A percentile compares a stretch with the other conserved stretches of the same genome.
These are phyloP conservation scores for Anacardium occidentale DNA, from an alignment of 345 rosid genomes.

Conservation along the genomic window DNA sequence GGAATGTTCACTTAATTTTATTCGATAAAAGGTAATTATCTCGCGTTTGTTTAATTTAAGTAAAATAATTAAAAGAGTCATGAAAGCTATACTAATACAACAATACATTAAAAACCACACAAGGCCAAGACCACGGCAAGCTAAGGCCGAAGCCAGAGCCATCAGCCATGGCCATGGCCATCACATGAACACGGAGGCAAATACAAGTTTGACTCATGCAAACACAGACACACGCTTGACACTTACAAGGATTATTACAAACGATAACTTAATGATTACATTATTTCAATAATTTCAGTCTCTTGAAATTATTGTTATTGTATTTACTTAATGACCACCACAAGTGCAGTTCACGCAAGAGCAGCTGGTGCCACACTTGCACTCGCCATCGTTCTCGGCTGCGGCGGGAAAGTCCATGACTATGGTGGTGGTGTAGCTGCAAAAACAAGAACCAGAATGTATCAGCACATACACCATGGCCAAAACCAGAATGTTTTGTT, in stretches of 20 bases:
- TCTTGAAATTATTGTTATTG: not conserved
- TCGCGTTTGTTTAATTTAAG: no score
- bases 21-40: no score
- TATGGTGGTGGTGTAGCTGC: conserved; percentile 49
- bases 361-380: conserved; percentile 87
- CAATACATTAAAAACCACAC: conserved; percentile 23
- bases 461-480: not conserved
- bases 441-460: not conserved
- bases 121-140: conserved; percentile 27
- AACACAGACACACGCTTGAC: conserved; percentile 3
- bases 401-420: conserved; percentile 49
- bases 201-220: conserved; percentile 3
- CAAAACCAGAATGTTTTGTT: no score
- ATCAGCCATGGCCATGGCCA: conserved; percentile 31
- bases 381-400: conserved; percentile 55
- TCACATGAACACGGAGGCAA: conserved; percentile 21
- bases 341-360: conserved; percentile 71
- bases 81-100: conserved; percentile 13
- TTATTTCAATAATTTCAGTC: not conserved
- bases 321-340: conserved; percentile 36
- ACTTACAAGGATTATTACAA: not conserved
- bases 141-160: conserved; percentile 32
- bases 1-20: no score
- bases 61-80: not conserved
- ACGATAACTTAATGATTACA: not conserved